phyloP scores from a whole-genome alignment of 2,329 filamentous ascomycete genomes.

The Aureobasidium sp. region DNA sequence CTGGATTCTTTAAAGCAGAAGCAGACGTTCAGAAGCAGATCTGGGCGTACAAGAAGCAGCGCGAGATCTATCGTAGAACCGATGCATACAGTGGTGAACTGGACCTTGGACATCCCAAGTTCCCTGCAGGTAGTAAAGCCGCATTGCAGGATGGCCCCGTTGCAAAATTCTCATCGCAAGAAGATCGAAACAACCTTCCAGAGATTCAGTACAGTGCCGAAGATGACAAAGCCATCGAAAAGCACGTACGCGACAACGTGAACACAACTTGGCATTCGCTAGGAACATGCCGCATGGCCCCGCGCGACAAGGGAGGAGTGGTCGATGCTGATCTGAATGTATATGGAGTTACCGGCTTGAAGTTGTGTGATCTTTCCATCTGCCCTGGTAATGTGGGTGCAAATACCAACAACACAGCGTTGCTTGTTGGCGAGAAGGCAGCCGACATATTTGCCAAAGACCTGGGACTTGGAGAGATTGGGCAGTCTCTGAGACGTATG shows the following conservation, averaged over 20 bases:
- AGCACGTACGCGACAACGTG: slow-evolving; percentile 36
- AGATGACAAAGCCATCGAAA: slow-evolving; percentile 34
- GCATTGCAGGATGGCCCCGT: slow-evolving; percentile 23
- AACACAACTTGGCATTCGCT: slow-evolving; percentile 37
- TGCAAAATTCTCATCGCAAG: slow-evolving; percentile 17
- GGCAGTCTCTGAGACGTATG: background rate
- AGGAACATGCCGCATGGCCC: slow-evolving; percentile 36
- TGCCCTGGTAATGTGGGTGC: slow-evolving; percentile 38
- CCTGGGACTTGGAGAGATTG: slow-evolving; percentile 25
- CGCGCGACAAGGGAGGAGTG: slow-evolving; percentile 32
- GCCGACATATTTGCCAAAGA: slow-evolving; percentile 36
- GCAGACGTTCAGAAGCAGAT: slow-evolving; percentile 51
- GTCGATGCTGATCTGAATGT: slow-evolving; percentile 35
- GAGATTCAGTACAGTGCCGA: slow-evolving; percentile 40
- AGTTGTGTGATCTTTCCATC: slow-evolving; percentile 39
- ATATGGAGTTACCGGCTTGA: slow-evolving; percentile 34
- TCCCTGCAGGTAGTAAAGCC: slow-evolving; percentile 40
- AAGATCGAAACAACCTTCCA: slow-evolving; percentile 30
- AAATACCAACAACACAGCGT: slow-evolving; percentile 42
- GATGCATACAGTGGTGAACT: slow-evolving; percentile 42
- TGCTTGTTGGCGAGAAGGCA: slow-evolving; percentile 37
- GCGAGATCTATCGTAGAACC: slow-evolving; percentile 53
- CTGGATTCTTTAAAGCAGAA: slow-evolving; percentile 49
- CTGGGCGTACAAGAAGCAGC: slow-evolving; percentile 59
- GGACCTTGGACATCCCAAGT: slow-evolving; percentile 31